Percentiles rank a stretch among this genome's conserved stretches.
Conservation (phyloP, 441 rosid genomes). For the Geranium incanum region DNA sequence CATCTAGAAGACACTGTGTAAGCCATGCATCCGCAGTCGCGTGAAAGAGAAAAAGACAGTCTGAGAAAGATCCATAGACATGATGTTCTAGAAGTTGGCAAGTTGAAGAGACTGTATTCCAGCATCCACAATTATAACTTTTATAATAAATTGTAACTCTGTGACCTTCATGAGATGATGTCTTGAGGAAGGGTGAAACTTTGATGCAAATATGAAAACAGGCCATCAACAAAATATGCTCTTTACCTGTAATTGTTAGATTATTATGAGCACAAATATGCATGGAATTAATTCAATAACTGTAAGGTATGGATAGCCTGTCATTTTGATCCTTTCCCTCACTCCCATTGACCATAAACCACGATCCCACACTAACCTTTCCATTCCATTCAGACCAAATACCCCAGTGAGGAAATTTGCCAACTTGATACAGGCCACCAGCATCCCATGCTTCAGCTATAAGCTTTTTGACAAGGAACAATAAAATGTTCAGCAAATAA, state of each 20-base stretch:
- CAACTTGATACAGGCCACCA: constrained; percentile 97
- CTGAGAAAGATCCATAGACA: not conserved
- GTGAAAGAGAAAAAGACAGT: not conserved
- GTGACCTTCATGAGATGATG: constrained; percentile 7
- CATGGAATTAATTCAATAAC: not conserved
- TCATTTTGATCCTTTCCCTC: not conserved
- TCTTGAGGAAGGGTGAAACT: constrained; percentile 5
- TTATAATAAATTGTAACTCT: not conserved
- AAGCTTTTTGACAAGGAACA: constrained; percentile 43
- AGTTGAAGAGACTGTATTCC: not conserved
- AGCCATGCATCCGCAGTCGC: not conserved
- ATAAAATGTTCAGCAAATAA: constrained; percentile 12
- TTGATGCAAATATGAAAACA: not conserved
- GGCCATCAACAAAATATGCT: not conserved
- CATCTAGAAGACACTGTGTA: not conserved
- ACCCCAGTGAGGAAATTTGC: constrained; percentile 90
- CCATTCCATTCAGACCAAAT: constrained; percentile 99
- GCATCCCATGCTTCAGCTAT: constrained; percentile 98
- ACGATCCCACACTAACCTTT: constrained; percentile 46
- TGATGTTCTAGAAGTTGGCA: not conserved
- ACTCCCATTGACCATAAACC: not conserved
- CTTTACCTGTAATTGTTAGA: not conserved
- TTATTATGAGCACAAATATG: not conserved
- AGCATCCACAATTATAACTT: not conserved
- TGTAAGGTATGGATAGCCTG: not conserved